phyloP scores from a whole-genome alignment of 2,329 filamentous ascomycete species.

The Talaromyces verruculosus region DNA sequence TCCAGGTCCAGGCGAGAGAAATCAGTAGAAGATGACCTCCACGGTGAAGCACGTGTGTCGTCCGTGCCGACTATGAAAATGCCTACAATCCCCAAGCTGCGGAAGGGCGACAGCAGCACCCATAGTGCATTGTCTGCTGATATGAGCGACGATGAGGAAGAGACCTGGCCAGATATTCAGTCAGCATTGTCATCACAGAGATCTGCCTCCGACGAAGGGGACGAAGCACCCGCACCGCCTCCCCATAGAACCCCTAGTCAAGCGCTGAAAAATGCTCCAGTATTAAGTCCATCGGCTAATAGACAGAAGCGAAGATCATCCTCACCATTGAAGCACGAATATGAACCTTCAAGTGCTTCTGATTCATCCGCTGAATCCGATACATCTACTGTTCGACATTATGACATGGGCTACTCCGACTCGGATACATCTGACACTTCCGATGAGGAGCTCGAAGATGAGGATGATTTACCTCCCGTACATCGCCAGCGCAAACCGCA shows the following conservation, averaged over 20 bases:
- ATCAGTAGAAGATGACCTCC: slow-evolving; percentile 30
- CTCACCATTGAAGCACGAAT: slow-evolving; percentile 95
- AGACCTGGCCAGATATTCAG: slow-evolving; percentile 32
- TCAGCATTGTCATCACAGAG: slow-evolving; percentile 21
- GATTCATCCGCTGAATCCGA: slow-evolving; percentile 60
- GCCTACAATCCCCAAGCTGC: slow-evolving; percentile 46
- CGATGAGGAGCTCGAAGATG: slow-evolving; percentile 55
- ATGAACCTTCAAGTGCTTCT: slow-evolving; percentile 77
- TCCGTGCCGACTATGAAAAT: slow-evolving; percentile 49
- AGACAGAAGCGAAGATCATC: slow-evolving; percentile 69
- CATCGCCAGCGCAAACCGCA: slow-evolving; percentile 40
- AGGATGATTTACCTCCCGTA: slow-evolving; percentile 39
- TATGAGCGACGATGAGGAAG: slow-evolving; percentile 26
- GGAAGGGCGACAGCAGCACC: slow-evolving; percentile 38
- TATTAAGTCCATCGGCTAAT: slow-evolving; percentile 51
- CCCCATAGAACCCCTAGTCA: slow-evolving; percentile 56
- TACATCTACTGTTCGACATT: slow-evolving; percentile 56
- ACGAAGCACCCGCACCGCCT: slow-evolving; percentile 45
- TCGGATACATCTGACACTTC: slow-evolving; percentile 51
- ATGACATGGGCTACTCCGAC: slow-evolving; percentile 50
- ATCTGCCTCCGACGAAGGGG: slow-evolving; percentile 28
- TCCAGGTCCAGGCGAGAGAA: slow-evolving; percentile 29
- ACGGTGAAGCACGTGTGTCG: slow-evolving; percentile 42
- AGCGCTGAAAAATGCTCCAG: slow-evolving; percentile 43
- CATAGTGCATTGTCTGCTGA: slow-evolving; percentile 18